phyloP scores from a whole-genome alignment of 2,329 filamentous ascomycete species.

The Colletotrichum lentis region DNA sequence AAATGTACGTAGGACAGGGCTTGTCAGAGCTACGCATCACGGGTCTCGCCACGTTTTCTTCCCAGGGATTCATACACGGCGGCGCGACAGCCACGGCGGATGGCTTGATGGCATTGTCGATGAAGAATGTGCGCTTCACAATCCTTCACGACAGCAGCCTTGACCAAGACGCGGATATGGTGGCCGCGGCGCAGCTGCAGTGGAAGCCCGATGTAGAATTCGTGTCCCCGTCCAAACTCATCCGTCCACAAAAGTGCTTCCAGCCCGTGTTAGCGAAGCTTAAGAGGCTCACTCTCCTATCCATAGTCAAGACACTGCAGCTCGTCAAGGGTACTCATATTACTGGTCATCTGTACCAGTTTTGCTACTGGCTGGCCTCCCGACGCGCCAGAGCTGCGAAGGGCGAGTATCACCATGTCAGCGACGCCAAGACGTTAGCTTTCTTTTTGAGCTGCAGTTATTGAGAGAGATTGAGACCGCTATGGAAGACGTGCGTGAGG shows the following conservation, averaged over 20 bases:
- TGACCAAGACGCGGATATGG: background rate
- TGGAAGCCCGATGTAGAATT: background rate
- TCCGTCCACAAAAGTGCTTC: background rate
- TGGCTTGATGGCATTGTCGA: background rate
- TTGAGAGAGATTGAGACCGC: background rate
- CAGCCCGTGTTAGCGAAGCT: background rate
- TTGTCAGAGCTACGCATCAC: background rate
- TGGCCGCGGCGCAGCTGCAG: background rate
- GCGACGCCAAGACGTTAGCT: conserved; percentile 1
- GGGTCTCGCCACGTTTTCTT: background rate
- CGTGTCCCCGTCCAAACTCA: background rate
- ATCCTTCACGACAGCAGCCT: background rate
- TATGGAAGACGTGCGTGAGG: conserved; percentile 1
- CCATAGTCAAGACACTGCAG: conserved; percentile 9
- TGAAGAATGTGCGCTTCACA: background rate
- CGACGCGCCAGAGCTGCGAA: conserved; percentile 6
- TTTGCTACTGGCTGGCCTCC: conserved; percentile 4
- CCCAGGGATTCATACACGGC: background rate
- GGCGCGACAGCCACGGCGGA: background rate
- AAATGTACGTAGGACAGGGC: conserved; percentile 10
- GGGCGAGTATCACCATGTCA: conserved; percentile 1
- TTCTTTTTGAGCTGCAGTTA: background rate
- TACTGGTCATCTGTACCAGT: conserved; percentile 9
- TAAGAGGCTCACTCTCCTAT: background rate
- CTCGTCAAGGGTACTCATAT: background rate